phyloP scores from a whole-genome alignment of 345 rosid genomes.

The Citrus medica region DNA sequence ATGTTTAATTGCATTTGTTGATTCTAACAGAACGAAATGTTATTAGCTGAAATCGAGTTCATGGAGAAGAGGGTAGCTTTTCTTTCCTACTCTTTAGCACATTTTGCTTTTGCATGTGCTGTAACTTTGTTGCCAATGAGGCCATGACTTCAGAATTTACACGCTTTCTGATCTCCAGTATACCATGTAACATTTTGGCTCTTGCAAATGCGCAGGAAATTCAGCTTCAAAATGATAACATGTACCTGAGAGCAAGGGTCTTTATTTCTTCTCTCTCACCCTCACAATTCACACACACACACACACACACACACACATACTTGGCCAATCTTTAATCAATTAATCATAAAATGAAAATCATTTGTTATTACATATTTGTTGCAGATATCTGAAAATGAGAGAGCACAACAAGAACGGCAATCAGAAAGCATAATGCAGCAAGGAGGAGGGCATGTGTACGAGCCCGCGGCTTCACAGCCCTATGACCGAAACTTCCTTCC shows the following conservation, averaged over 20 bases:
- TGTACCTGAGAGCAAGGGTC: slow-evolving; percentile 75
- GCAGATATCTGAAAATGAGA: slow-evolving; percentile 66
- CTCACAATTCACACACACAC: background rate
- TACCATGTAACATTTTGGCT: background rate
- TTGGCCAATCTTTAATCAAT: background rate
- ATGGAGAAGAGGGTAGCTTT: slow-evolving; percentile 88
- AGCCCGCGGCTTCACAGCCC: slow-evolving; percentile 36
- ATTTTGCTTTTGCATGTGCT: background rate
- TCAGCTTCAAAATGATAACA: slow-evolving; percentile 79
- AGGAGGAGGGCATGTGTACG: slow-evolving; percentile 30
- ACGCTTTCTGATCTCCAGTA: too few relatives aligned
- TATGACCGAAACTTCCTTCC: slow-evolving; percentile 61
- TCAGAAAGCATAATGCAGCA: slow-evolving; percentile 34
- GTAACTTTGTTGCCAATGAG: too few relatives aligned
- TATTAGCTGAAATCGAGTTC: slow-evolving; percentile 83
- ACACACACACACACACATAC: too few relatives aligned
- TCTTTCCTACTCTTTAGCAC: slow-evolving; percentile 2
- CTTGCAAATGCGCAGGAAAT: slow-evolving; percentile 49
- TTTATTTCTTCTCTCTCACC: background rate
- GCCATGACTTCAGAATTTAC: background rate
- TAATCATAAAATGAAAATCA: background rate
- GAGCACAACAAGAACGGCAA: slow-evolving; percentile 40
- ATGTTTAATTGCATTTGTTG: background rate
- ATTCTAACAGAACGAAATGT: slow-evolving; percentile 61
- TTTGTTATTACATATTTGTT: background rate